Base-by-base conservation (phyloP, 805 yeast genomes). In the Grigorovia humatica region DNA sequence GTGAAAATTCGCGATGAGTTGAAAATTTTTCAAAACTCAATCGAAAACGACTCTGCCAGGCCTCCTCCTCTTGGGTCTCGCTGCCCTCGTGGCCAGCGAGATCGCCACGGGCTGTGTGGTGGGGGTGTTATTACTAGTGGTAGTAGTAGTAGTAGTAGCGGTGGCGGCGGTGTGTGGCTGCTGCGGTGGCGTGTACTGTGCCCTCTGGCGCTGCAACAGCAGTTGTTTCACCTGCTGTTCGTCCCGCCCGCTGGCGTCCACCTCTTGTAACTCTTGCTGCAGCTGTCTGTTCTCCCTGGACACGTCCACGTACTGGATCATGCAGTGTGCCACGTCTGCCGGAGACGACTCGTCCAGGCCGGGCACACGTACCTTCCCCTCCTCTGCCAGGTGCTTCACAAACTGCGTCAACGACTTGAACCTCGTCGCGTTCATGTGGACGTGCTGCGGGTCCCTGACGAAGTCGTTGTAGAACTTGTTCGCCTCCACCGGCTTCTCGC, bases 391-490 rank as follows among this genome's bases (percentile, higher is more conserved):
- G 56, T 79, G 70, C 53, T 78, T 75, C 19, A 88, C 74, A 62
- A 91, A 88, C 43, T 79, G 76, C 0, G 88, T 77, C 47, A 93
- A 68, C 1, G 85, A 77, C 2, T 75, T 66, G 88, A 95, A 93
- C 53, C 74, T 74, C 0, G 99, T 93, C 1, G 97, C 82, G 59
- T 88, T 89, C 83, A 93, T 80, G 66, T 91, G 99, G 11, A 89
- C 72, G 66, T 93, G 98, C 52, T 86, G 80, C 60, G 80, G 80
- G 64, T 91, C 87, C 54, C 78, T 76, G 52, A 93, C 91, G 62
- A 84, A 84, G 63, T 90, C 96, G 62, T 90, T 95, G 70, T 93
- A 93, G 61, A 88, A 88, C 62, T 81, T 77, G 69, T 93, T 93
- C 2, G 89, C 91, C 52, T 82, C 82, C 45, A 90, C 76, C 52